Conservation (phyloP, 2,329 filamentous ascomycete genomes). For the Hypocreales sp. region DNA sequence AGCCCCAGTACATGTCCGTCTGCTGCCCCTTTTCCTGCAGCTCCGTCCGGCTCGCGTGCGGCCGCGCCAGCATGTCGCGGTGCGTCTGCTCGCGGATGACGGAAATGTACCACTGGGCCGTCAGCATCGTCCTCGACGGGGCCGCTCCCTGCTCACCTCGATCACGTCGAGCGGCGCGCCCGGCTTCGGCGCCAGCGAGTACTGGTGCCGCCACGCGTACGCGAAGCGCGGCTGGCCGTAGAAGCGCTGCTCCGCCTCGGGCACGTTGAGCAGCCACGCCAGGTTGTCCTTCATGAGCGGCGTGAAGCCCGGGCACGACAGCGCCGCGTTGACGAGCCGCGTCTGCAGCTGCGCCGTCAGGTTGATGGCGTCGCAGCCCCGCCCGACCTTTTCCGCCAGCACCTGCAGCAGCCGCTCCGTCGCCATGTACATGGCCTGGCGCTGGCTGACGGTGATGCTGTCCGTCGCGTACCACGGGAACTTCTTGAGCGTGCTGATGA, state of each 20-base stretch:
- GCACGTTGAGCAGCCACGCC: constrained; percentile 23
- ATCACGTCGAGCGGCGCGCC: constrained; percentile 34
- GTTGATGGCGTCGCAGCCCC: constrained; percentile 22
- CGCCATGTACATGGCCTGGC: constrained; percentile 34
- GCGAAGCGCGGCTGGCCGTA: constrained; percentile 33
- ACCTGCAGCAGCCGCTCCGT: constrained; percentile 31
- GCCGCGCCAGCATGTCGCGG: constrained; percentile 20
- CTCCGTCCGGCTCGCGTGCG: constrained; percentile 23
- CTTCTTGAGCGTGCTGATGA: constrained; percentile 48
- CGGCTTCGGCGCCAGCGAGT: constrained; percentile 33
- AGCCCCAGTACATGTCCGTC: constrained; percentile 34
- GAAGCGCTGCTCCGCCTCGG: constrained; percentile 16
- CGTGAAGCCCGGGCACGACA: constrained; percentile 46
- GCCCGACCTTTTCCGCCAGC: constrained; percentile 25
- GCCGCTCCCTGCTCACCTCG: too few species aligned
- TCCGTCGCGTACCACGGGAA: constrained; percentile 46
- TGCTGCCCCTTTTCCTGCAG: constrained; percentile 16
- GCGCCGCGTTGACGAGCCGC: constrained; percentile 33
- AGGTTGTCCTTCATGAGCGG: constrained; percentile 46
- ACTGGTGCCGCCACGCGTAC: constrained; percentile 34
- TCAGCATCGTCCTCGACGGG: too few species aligned
- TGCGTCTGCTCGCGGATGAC: constrained; percentile 37
- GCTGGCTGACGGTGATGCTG: constrained; percentile 41
- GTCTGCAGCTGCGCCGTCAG: constrained; percentile 37
- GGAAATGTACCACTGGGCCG: constrained; percentile 42